Evolutionary conservation across 2,329 filamentous ascomycete species (phyloP).

Genomic region (Botrytis cinerea): DNA sequence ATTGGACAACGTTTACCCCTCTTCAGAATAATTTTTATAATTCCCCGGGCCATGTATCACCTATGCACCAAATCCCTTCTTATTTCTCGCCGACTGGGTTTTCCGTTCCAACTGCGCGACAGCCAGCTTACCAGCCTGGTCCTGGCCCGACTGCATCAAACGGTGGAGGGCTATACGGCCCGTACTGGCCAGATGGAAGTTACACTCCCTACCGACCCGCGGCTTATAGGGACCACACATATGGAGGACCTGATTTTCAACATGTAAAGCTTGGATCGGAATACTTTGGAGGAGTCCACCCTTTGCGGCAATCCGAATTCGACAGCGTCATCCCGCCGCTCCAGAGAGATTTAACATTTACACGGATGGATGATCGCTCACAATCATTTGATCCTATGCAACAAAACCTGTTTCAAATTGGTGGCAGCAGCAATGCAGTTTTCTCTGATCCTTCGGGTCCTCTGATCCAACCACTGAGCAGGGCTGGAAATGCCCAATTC

Average conservation of each 20-base stretch:
- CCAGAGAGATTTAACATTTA: conserved; percentile 17
- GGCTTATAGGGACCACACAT: conserved; percentile 55
- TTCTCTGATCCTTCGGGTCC: conserved; percentile 30
- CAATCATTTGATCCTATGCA: conserved; percentile 21
- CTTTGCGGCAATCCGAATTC: conserved; percentile 25
- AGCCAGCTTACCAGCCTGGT: conserved; percentile 58
- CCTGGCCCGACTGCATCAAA: conserved; percentile 60
- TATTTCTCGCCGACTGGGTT: conserved; percentile 45
- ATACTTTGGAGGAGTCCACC: conserved; percentile 14
- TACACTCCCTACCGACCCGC: conserved; percentile 56
- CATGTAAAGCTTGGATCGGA: conserved; percentile 16
- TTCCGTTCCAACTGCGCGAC: conserved; percentile 58
- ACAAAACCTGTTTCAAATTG: conserved; percentile 21
- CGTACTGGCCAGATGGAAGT: conserved; percentile 65
- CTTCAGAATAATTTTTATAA: conserved; percentile 33
- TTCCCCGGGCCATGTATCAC: conserved; percentile 35
- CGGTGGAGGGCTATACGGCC: conserved; percentile 57
- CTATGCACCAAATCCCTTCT: conserved; percentile 31
- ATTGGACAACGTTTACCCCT: conserved; percentile 26
- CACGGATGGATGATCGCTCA: conserved; percentile 7
- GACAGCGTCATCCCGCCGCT: conserved; percentile 16
- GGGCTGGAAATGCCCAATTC: conserved; percentile 51
- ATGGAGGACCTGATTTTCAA: conserved; percentile 28
- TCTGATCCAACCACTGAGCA: conserved; percentile 34
- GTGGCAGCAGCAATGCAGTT: conserved; percentile 11